Conservation (phyloP, 805 yeast species). For the Nakazawaea anatomiae region DNA sequence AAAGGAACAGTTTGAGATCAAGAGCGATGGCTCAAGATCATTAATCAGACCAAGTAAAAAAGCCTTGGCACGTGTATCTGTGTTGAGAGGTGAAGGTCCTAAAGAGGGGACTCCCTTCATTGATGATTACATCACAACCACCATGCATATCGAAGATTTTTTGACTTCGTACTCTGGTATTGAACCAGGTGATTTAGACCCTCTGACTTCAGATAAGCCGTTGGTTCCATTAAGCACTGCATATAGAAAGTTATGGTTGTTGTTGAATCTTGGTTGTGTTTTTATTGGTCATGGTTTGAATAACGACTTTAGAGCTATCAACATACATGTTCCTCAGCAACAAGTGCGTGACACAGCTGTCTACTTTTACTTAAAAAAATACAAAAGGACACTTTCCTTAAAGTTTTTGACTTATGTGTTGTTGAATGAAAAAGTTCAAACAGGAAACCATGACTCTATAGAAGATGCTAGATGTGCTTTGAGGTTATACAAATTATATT, state of each 20-base stretch:
- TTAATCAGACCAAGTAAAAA: slow-evolving; percentile 69
- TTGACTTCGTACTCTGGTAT: slow-evolving; percentile 92
- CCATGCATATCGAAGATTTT: slow-evolving; percentile 71
- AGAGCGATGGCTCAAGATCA: slow-evolving; percentile 62
- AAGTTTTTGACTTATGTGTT: slow-evolving; percentile 82
- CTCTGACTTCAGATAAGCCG: slow-evolving; percentile 53
- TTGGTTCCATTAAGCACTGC: slow-evolving; percentile 79
- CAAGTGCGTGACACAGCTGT: slow-evolving; percentile 91
- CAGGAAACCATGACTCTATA: slow-evolving; percentile 93
- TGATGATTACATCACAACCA: slow-evolving; percentile 85
- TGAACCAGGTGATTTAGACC: slow-evolving; percentile 84
- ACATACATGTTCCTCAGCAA: slow-evolving; percentile 74
- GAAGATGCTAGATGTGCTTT: slow-evolving; percentile 93
- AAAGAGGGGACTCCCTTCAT: slow-evolving; percentile 73
- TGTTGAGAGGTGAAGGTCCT: slow-evolving; percentile 66
- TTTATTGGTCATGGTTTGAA: slow-evolving; percentile 93
- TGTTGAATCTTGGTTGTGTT: slow-evolving; percentile 81
- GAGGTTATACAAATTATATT: slow-evolving; percentile 64
- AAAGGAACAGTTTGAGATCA: slow-evolving; percentile 75
- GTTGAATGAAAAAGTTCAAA: slow-evolving; percentile 72
- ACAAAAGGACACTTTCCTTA: slow-evolving; percentile 74
- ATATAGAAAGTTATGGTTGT: slow-evolving; percentile 84
- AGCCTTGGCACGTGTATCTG: slow-evolving; percentile 86
- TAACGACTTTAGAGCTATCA: slow-evolving; percentile 90
- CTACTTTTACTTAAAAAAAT: slow-evolving; percentile 66